Conservation (phyloP, 2,329 filamentous ascomycete species). For the Fusarium clavum region DNA sequence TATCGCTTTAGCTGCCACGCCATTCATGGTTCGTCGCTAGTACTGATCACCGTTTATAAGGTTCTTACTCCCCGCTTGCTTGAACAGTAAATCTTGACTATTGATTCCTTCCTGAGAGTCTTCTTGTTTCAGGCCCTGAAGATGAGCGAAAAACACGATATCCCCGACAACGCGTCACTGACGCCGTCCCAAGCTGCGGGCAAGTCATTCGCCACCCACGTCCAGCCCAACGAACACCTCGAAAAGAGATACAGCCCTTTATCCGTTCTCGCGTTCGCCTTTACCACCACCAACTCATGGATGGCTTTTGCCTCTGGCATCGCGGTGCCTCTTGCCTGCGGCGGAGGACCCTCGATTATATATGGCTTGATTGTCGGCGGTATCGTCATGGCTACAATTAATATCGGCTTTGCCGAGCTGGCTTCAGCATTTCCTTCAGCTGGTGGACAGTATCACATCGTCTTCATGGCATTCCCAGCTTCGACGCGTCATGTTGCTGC, state of each 20-base stretch:
- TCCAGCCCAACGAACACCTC: conserved; percentile 23
- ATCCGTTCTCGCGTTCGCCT: conserved; percentile 45
- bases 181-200: conserved; percentile 33
- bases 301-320: conserved; percentile 44
- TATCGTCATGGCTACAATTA: conserved; percentile 42
- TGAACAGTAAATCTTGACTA: no score
- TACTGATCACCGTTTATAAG: neutral
- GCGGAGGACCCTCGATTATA: conserved; percentile 43
- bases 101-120: neutral
- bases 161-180: conserved; percentile 23
- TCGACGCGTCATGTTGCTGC: conserved; percentile 40
- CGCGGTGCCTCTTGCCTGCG: conserved; percentile 41
- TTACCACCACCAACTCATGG: conserved; percentile 46
- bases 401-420: conserved; percentile 43
- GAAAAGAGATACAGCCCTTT: conserved; percentile 43
- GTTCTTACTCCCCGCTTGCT: neutral
- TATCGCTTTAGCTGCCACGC: neutral
- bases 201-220: conserved; percentile 19
- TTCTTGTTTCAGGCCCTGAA: no score
- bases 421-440: conserved; percentile 44
- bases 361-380: conserved; percentile 42
- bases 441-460: conserved; percentile 46
- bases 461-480: conserved; percentile 43
- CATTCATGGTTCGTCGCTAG: neutral
- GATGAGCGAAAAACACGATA: conserved; percentile 30